phyloP scores from a whole-genome alignment of 495 filamentous ascomycete genomes.

The Thozetella sp. region DNA sequence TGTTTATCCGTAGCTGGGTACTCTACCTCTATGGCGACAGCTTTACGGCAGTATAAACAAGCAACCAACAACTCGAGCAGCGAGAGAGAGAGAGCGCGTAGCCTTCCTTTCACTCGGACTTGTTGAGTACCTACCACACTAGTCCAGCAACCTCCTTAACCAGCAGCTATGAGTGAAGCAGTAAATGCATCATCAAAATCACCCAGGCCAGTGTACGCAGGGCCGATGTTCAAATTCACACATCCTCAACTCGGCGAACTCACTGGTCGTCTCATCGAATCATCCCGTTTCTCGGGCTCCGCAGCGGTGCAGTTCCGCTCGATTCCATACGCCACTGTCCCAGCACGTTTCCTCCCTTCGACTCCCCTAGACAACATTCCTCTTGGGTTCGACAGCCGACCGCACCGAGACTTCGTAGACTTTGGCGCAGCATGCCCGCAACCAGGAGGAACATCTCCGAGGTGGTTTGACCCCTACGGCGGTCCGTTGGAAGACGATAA shows the following conservation, averaged over 20 bases:
- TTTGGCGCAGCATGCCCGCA: constrained; percentile 33
- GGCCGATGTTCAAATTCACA: not conserved
- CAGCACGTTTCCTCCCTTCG: constrained; percentile 33
- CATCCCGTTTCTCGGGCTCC: not conserved
- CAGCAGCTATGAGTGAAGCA: not conserved
- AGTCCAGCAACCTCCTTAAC: not conserved
- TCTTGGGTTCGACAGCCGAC: not conserved
- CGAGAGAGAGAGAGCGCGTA: too few species aligned
- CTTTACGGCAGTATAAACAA: not conserved
- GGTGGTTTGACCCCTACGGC: not conserved
- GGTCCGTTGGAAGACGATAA: not conserved
- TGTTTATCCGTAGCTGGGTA: not conserved
- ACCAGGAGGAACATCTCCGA: not conserved
- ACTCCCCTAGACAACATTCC: constrained; percentile 5
- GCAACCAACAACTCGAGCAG: too few species aligned
- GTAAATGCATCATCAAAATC: not conserved
- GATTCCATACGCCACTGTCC: constrained; percentile 38
- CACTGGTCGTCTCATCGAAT: not conserved
- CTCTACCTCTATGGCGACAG: not conserved
- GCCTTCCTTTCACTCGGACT: not conserved
- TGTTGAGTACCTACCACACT: not conserved
- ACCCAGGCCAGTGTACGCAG: not conserved
- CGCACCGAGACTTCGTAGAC: constrained; percentile 17
- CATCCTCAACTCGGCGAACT: not conserved
- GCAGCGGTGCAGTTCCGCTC: constrained; percentile 34